Evolutionary conservation across 2,329 filamentous ascomycete genomes (phyloP).

Genomic region (Xylaria sp.): DNA sequence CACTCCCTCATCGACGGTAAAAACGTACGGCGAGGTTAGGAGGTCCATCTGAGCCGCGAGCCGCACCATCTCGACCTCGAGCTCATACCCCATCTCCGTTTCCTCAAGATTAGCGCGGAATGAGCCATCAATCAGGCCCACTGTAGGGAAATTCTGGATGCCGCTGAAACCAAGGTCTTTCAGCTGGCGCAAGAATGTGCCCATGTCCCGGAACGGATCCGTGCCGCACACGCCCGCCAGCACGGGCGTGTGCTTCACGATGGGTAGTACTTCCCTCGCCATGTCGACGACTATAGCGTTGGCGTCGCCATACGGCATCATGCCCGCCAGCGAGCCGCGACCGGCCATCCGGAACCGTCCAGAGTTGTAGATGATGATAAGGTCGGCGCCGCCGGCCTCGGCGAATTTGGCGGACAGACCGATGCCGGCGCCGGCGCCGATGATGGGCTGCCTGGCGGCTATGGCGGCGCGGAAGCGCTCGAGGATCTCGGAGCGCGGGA

Average conservation of each 20-base stretch:
- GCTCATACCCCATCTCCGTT: conserved; percentile 75
- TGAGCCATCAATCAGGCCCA: conserved; percentile 74
- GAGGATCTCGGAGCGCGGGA: conserved; percentile 66
- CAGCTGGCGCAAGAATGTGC: conserved; percentile 68
- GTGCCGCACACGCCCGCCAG: conserved; percentile 77
- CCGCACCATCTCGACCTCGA: conserved; percentile 74
- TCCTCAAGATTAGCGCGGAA: conserved; percentile 77
- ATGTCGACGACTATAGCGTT: conserved; percentile 77
- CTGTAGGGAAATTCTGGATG: conserved; percentile 79
- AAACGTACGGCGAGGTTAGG: conserved; percentile 77
- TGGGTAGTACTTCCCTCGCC: conserved; percentile 73
- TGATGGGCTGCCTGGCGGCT: conserved; percentile 65
- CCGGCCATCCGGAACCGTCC: conserved; percentile 80
- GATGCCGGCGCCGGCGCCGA: conserved; percentile 77
- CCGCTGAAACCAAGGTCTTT: conserved; percentile 73
- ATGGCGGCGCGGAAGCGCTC: conserved; percentile 64
- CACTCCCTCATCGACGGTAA: conserved; percentile 69
- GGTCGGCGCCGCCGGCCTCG: conserved; percentile 73
- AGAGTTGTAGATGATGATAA: conserved; percentile 79
- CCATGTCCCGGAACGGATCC: conserved; percentile 74
- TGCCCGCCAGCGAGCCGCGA: conserved; percentile 72
- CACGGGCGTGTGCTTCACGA: conserved; percentile 72
- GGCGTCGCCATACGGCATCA: conserved; percentile 78
- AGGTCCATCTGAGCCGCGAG: conserved; percentile 69
- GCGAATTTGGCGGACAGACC: conserved; percentile 77